These are phyloP conservation scores for Pseudocercospora crystallina DNA, from an alignment of 2,329 filamentous ascomycete genomes.

Conservation along the genomic window DNA sequence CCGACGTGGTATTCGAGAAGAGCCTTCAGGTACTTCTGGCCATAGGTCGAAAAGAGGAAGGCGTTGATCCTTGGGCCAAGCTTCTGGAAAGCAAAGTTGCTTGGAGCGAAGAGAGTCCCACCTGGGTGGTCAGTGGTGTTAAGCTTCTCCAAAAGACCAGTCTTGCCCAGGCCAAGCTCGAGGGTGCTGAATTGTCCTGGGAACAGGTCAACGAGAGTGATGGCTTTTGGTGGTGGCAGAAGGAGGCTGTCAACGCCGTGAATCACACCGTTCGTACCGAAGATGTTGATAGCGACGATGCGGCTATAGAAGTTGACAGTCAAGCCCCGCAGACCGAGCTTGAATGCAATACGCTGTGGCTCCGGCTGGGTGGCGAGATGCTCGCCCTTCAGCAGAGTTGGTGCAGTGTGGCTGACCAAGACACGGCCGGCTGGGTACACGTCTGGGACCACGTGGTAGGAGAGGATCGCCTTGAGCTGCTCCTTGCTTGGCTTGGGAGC, in stretches of 20 bases:
- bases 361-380: slow-evolving; percentile 60
- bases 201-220: slow-evolving; percentile 63
- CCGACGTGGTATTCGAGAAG: slow-evolving; percentile 78
- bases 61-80: slow-evolving; percentile 73
- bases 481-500: slow-evolving; percentile 66
- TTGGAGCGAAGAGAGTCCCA: slow-evolving; percentile 77
- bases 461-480: slow-evolving; percentile 64
- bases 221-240: slow-evolving; percentile 68
- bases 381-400: slow-evolving; percentile 62
- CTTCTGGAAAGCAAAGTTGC: slow-evolving; percentile 74
- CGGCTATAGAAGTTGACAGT: slow-evolving; percentile 75
- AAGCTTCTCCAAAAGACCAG: slow-evolving; percentile 64
- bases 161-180: slow-evolving; percentile 70
- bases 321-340: slow-evolving; percentile 62
- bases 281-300: slow-evolving; percentile 68
- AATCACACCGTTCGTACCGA: slow-evolving; percentile 75
- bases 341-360: slow-evolving; percentile 69
- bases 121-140: slow-evolving; percentile 58
- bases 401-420: slow-evolving; percentile 71
- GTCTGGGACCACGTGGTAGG: slow-evolving; percentile 73
- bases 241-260: slow-evolving; percentile 75
- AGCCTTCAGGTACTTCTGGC: slow-evolving; percentile 73
- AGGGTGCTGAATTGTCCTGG: slow-evolving; percentile 78
- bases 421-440: slow-evolving; percentile 66
- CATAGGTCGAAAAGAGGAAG: slow-evolving; percentile 79